Base-by-base conservation (phyloP, 2,329 filamentous ascomycete species). In the Gaeumannomyces sp. region DNA sequence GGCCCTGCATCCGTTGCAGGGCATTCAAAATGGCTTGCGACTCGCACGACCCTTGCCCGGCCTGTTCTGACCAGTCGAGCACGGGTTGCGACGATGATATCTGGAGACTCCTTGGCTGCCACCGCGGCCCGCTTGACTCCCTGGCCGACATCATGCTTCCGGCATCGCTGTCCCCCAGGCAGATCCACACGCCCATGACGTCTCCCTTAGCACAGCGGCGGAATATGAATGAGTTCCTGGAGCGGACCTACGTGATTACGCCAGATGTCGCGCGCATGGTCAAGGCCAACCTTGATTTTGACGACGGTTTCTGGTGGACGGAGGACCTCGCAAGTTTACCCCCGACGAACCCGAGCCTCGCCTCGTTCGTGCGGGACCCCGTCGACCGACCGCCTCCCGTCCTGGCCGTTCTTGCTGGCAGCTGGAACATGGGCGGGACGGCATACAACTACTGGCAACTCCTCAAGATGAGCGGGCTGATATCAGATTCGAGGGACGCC, bases 271-370 rank as follows among this genome's bases (percentile, higher is more conserved):
- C 75, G 1, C 74, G 77, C n/a, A 72, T 79, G 65, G 79, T 82
- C 22, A 77, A 77, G 64, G 70, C 73, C 4, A 77, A 80, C 64
- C 70, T 84, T 3, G 84, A 86, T 69, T 85, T 83, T 64, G 76
- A 81, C 38, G 84, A 86, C 68, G 78, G 77, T 1, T 86, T 86
- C 69, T 86, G 84, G 84, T 84, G 82, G 81, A 82, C 80, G 22
- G 82, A 83, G 61, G 80, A 84, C 67, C 72, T 82, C 29, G 78
- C 78, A 10, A 76, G 70, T 60, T 67, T 78, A 50, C 75, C 78
- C 14, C 75, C 76, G 33, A 68, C 73, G 2, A 79, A 79, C 60
- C 76, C 76, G 5, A 73, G 76, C 4, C 66, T 75, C 13, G 73
- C 78, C 4, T 74, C 72, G 3, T 81, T 78, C 68, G 73, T 72